Evolutionary conservation across 257 asterid species (phyloP), one percentile per base, ranked within the genome.

Genomic region (Thymus quinquecostatus): DNA sequence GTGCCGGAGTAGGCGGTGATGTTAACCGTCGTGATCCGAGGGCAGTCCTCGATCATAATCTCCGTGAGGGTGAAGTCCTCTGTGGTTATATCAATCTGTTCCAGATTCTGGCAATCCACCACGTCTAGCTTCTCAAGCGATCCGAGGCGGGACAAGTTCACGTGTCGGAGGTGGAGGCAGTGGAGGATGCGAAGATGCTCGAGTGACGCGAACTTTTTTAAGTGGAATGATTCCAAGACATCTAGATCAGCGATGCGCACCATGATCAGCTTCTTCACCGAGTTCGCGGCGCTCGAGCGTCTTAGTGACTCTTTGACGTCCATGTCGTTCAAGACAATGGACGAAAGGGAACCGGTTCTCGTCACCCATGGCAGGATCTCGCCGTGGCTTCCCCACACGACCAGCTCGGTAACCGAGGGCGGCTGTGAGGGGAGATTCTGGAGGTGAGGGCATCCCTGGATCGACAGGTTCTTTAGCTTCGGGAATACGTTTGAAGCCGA

Each of bases 31-130:
- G 27, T 43, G 29, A 67, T 33, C 36, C 34, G 47, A 50, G 62
- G 33, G 13, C 72, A 67, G 49, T 67, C 72, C 72, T 67, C 72
- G 3, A 67, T 36, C 13, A 67, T 59, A 11, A 67, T n/a, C 50
- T 67, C 72, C 30, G 14, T 67, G 5, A 53, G 59, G 1, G 59
- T 13, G 7, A 30, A 48, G 0, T 41, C 43, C 36, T 67, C 38
- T 0, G 60, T 5, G 10, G 4, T 2, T 4, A 67, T 36, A 43
- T 67, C 11, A 36, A 67, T 49, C 47, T 0, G 1, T 10, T 29
- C 4, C 72, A 67, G 28, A 0, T 67, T 54, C 53, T 67, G 48
- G 21, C 72, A 67, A 33, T 53, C 72, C 3, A 51, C 50, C 27
- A 67, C 30, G 21, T 67, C 36, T 2, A 67, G 50, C 62, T 51